Conservation (phyloP, 208 protist species). For the Leishmania martiniquensis region DNA sequence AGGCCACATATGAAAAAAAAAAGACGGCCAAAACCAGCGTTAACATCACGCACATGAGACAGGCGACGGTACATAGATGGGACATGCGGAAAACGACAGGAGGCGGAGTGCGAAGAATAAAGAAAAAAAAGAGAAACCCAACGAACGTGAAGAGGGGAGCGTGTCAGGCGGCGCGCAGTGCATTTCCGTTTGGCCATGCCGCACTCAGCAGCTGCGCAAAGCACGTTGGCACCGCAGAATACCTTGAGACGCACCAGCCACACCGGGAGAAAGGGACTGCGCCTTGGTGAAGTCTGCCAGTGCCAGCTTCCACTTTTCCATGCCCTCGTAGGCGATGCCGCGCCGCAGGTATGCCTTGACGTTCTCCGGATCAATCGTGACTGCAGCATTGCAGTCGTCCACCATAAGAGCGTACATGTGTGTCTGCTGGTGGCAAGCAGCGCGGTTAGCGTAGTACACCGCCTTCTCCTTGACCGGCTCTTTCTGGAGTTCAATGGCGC, state of each 20-base stretch:
- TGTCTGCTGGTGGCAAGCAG: conserved; percentile 91
- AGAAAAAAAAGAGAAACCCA: background rate
- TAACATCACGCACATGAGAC: background rate
- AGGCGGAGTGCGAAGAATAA: conserved; percentile 2
- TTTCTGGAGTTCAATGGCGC: conserved; percentile 86
- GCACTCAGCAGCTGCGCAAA: conserved; percentile 32
- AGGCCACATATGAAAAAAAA: background rate
- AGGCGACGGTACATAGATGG: background rate
- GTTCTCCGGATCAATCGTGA: conserved; percentile 76
- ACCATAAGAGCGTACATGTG: conserved; percentile 88
- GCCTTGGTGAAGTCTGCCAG: conserved; percentile 86
- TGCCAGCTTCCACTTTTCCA: conserved; percentile 92
- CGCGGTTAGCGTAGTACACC: conserved; percentile 91
- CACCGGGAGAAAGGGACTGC: conserved; percentile 57
- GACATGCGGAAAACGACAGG: background rate
- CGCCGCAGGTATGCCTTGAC: conserved; percentile 92
- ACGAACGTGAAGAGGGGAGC: too few relatives aligned
- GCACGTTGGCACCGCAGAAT: conserved; percentile 83
- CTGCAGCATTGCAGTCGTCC: conserved; percentile 83
- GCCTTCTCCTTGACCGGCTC: conserved; percentile 73
- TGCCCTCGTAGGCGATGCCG: conserved; percentile 91
- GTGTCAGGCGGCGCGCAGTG: background rate
- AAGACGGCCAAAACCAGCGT: background rate
- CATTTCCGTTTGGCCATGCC: background rate
- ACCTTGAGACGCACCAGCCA: conserved; percentile 69